Evolutionary conservation across 148 eudicot species (phyloP).

Genomic region (Camellia sinensis): DNA sequence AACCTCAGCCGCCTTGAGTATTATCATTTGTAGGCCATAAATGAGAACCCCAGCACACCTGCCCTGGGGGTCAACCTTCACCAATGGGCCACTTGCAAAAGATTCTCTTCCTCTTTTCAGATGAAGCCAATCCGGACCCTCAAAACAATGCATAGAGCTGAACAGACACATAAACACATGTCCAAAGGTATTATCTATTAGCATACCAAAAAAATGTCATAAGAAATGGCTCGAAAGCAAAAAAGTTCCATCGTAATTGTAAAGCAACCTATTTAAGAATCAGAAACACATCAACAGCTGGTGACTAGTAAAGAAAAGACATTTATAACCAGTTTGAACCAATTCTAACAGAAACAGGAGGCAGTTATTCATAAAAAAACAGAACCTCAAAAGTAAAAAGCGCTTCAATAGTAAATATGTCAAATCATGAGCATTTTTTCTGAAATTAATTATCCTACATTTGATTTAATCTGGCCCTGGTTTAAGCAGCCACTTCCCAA

Average conservation of each 20-base stretch:
- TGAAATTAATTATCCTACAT: neutral
- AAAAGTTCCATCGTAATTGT: neutral
- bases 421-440: neutral
- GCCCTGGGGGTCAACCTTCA: slow-evolving; percentile 94
- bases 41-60: slow-evolving; percentile 91
- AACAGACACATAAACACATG: slow-evolving; percentile 18
- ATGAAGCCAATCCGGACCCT: slow-evolving; percentile 95
- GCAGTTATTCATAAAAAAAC: neutral
- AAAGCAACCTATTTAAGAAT: neutral
- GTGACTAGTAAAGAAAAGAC: neutral
- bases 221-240: neutral
- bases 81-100: slow-evolving; percentile 85
- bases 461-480: neutral
- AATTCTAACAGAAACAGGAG: neutral
- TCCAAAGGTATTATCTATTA: neutral
- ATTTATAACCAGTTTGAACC: neutral
- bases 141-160: slow-evolving; percentile 98
- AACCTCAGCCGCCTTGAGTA: slow-evolving; percentile 95
- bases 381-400: neutral
- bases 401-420: neutral
- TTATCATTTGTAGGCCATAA: slow-evolving; percentile 87
- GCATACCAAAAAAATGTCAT: slow-evolving; percentile 15
- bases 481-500: neutral
- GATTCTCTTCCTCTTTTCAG: slow-evolving; percentile 87
- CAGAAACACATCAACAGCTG: slow-evolving; percentile 7